phyloP scores from a whole-genome alignment of 1,139 yeast genomes.

The Debaryomyces robertsiae region DNA sequence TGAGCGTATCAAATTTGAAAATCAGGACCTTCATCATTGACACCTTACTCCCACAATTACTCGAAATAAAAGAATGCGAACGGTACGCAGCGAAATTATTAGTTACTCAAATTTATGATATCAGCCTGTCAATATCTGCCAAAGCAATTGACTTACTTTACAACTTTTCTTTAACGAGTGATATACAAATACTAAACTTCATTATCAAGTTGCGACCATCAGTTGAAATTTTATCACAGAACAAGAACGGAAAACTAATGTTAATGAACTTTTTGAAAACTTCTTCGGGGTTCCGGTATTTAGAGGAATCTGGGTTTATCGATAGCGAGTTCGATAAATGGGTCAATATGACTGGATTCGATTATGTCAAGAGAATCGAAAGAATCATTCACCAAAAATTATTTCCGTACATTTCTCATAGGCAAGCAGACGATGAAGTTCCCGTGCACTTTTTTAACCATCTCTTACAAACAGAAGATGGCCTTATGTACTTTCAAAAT shows the following conservation, averaged over 20 bases:
- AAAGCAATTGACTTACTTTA: slow-evolving; percentile 53
- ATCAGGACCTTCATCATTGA: slow-evolving; percentile 61
- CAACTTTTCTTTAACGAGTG: slow-evolving; percentile 17
- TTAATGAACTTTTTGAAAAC: slow-evolving; percentile 33
- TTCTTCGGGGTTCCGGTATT: slow-evolving; percentile 39
- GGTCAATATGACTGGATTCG: slow-evolving; percentile 24
- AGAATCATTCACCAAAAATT: slow-evolving; percentile 23
- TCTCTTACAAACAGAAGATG: slow-evolving; percentile 79
- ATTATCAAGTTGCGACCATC: slow-evolving; percentile 38
- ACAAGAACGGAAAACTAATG: slow-evolving; percentile 29
- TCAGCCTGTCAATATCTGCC: slow-evolving; percentile 56
- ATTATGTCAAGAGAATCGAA: slow-evolving; percentile 30
- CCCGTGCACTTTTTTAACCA: slow-evolving; percentile 81
- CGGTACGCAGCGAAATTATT: slow-evolving; percentile 50
- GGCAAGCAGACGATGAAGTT: slow-evolving; percentile 19
- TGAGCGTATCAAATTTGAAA: slow-evolving; percentile 56
- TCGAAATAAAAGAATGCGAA: slow-evolving; percentile 36
- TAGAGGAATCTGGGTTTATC: slow-evolving; percentile 37
- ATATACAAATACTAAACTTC: slow-evolving; percentile 22
- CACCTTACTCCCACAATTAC: slow-evolving; percentile 48
- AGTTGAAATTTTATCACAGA: slow-evolving; percentile 27
- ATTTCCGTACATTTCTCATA: slow-evolving; percentile 28
- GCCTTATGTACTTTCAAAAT: slow-evolving; percentile 48
- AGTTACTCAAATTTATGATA: slow-evolving; percentile 72
- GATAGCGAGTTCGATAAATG: slow-evolving; percentile 36